Conservation (phyloP, 805 yeast species). For the Saccharomyces cerevisiae region DNA sequence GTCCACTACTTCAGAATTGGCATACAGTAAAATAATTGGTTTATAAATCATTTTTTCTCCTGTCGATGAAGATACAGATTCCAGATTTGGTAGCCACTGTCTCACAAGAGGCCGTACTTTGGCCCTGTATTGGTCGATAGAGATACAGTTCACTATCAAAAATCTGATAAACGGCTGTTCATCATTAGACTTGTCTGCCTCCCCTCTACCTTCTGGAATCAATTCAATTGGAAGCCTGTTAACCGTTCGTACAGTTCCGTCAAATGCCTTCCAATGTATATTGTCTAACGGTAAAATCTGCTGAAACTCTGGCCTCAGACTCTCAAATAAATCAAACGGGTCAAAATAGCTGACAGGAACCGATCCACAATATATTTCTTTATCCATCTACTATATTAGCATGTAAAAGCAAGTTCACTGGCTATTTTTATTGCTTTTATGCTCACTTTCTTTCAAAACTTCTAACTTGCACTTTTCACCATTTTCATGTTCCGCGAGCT, state of each 20-base stretch:
- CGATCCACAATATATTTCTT: conserved; percentile 4
- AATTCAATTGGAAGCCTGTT: conserved; percentile 18
- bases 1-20: conserved; percentile 26
- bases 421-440: neutral
- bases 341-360: conserved; percentile 27
- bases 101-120: conserved; percentile 74
- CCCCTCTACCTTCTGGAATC: conserved; percentile 11
- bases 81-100: conserved; percentile 59
- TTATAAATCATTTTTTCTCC: neutral
- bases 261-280: conserved; percentile 27
- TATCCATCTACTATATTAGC: neutral
- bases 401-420: neutral
- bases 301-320: conserved; percentile 22
- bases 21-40: conserved; percentile 24
- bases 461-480: neutral
- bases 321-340: conserved; percentile 29
- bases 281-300: conserved; percentile 25
- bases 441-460: neutral
- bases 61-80: neutral
- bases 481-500: neutral
- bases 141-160: conserved; percentile 59
- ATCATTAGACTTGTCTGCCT: neutral
- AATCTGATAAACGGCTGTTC: conserved; percentile 49
- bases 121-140: conserved; percentile 64
- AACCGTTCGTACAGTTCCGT: conserved; percentile 22